Evolutionary conservation across 148 eudicot genomes (phyloP), one percentile per base, ranked within the genome.

Genomic region (Rhododendron williamsianum): DNA sequence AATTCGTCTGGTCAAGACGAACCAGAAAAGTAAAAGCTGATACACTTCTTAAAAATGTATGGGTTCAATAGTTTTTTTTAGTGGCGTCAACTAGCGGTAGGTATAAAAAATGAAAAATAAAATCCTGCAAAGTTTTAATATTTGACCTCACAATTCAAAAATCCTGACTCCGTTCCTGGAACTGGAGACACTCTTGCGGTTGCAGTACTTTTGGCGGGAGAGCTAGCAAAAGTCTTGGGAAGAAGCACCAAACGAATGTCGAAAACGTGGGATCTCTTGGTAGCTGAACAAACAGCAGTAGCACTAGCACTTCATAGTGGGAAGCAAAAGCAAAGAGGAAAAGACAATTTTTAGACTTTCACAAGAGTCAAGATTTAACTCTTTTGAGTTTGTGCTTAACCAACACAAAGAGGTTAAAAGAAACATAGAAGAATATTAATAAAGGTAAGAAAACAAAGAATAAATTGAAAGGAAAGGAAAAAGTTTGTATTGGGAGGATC

Each of bases 361-460:
- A 81, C 41, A 82, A 81, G 85, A 82, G 85, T 86, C 84, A 81
- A 86, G 81, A 73, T 86, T 81, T 82, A 81, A 81, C 84, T 76
- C 81, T 85, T 86, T 54, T 46, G 81, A 82, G 81, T 82, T 74
- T 81, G 85, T 74, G 81, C 80, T 41, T 41, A 73, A 52, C 30
- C 60, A 76, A 41, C 74, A 76, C 33, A 33, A 69, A 43, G 52
- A 67, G 46, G 54, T 72, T 83, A 72, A 30, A 41, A 56, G 48
- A n/a, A 45, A 38, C 84, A 69, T 45, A 33, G 43, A 63, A 46
- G 76, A 77, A 5, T 30, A 82, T 33, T 51, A 4, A 12, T 38
- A 83, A 80, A 87, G 81, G 78, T 23, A 6, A 76, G 56, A 58
- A 58, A 73, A 33, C 27, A 78, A 78, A 76, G 76, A 74, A 73